These are phyloP conservation scores for Naegleria lovaniensis DNA, from an alignment of 208 protist genomes.

Conservation along the genomic window DNA sequence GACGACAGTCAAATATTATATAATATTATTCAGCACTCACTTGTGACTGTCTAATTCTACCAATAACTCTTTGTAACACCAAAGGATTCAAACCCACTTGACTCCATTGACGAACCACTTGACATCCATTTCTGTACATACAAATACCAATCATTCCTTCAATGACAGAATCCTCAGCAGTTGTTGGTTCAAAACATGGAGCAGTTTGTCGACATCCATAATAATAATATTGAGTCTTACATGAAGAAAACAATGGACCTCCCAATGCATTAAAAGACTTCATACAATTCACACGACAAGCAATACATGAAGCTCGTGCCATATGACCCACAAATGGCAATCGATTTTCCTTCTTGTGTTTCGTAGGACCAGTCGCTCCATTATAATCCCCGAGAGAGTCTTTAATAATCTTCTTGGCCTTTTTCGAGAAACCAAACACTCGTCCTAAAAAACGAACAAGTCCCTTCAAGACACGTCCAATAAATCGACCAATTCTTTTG, in stretches of 20 bases:
- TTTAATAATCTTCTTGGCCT: not conserved
- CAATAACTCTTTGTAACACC: not conserved
- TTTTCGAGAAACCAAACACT: too few species aligned
- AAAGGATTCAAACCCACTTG: not conserved
- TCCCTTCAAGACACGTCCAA: not conserved
- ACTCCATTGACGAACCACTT: not conserved
- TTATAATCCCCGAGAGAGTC: not conserved
- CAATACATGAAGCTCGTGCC: not conserved
- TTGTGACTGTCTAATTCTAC: not conserved
- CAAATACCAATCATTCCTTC: constrained; percentile 15
- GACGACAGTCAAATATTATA: too few species aligned
- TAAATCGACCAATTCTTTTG: not conserved
- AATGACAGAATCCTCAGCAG: not conserved
- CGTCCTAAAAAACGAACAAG: not conserved
- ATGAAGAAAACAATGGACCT: not conserved
- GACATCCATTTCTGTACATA: not conserved
- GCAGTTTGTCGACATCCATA: not conserved
- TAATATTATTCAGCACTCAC: not conserved
- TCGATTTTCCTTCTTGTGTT: not conserved
- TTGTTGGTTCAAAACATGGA: not conserved
- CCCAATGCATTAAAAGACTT: not conserved
- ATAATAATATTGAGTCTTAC: not conserved
- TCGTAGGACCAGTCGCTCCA: not conserved
- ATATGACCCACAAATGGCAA: not conserved
- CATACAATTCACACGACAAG: not conserved